Evolutionary conservation across 2,329 filamentous ascomycete species (phyloP), one percentile per base, ranked within the genome.

Genomic region (Nemania sp.): DNA sequence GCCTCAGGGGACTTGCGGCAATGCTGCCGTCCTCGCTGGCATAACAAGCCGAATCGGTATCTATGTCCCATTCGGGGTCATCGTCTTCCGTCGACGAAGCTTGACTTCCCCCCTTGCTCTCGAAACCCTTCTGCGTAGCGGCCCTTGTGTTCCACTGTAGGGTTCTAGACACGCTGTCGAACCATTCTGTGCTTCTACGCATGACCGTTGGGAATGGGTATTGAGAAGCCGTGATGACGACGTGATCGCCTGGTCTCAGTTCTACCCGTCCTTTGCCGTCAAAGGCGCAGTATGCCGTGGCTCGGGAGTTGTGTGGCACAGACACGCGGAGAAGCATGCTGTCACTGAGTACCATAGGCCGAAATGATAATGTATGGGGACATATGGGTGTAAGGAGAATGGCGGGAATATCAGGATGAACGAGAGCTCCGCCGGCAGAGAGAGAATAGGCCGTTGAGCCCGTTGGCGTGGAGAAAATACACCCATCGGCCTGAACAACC

Each of bases 171-270:
- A 99, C 92, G 71, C 91, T 96, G 75, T 97, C 91, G 73, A 99
- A 97, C 95, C 95, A 99, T 75, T 99, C 95, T 1, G 89, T 90
- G 63, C 89, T 89, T 65, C 90, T 91, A 65, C 92, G 90, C 59
- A 96, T 91, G 45, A 99, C 94, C 1, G 95, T 98, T 2, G 95
- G 95, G 79, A 99, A 98, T 0, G 95, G 95, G 72, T 97, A 99
- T 74, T 96, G 92, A 32, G 91, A 96, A 3, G 95, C 95, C 42
- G 94, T 92, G 70, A 99, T 95, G 62, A 94, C 97, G 74, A 99
- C 95, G 70, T 94, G 91, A 77, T 99, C 95, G 55, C 95, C 95
- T 71, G 94, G 91, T 64, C 89, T 89, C 37, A 99, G 87, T 77
- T 99, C 94, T 45, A 99, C 86, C 52, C 95, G 92, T 57, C 92